Conservation (phyloP, 1,284 basidiomycete genomes). For the Cutaneotrichosporon cutaneum region DNA sequence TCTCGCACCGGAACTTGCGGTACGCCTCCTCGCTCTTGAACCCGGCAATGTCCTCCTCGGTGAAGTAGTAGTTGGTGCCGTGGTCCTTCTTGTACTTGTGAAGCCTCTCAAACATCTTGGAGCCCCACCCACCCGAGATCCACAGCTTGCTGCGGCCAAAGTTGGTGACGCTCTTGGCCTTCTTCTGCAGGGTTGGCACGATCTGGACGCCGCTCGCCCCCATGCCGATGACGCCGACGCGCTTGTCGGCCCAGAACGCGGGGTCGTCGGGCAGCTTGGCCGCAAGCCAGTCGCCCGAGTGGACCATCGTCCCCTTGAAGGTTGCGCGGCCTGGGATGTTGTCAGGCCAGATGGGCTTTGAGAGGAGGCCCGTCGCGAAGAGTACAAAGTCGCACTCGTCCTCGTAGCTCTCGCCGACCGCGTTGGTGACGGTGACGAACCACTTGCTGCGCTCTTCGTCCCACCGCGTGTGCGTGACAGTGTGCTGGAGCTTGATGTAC, state of each 20-base stretch:
- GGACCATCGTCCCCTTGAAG: constrained; percentile 34
- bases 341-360: constrained; percentile 34
- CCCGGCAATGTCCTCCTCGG: constrained; percentile 5
- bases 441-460: constrained; percentile 30
- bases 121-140: constrained; percentile 33
- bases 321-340: constrained; percentile 19
- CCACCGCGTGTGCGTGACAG: constrained; percentile 35
- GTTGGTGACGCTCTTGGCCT: constrained; percentile 29
- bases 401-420: constrained; percentile 12
- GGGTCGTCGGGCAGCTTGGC: constrained; percentile 12
- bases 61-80: constrained; percentile 15
- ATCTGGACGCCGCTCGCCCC: constrained; percentile 33
- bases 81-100: constrained; percentile 3
- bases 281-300: constrained; percentile 31
- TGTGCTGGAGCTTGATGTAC: constrained; percentile 36
- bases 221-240: constrained; percentile 24
- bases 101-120: constrained; percentile 18
- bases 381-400: constrained; percentile 42
- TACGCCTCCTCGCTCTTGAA: constrained; percentile 26
- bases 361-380: constrained; percentile 34
- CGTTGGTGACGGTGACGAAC: constrained; percentile 26
- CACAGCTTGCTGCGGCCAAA: constrained; percentile 31
- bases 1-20: constrained; percentile 25
- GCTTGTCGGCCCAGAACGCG: constrained; percentile 20
- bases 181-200: constrained; percentile 25